Evolutionary conservation across 1,139 yeast genomes (phyloP).

Genomic region (Kurtzmaniella quercitrusa): DNA sequence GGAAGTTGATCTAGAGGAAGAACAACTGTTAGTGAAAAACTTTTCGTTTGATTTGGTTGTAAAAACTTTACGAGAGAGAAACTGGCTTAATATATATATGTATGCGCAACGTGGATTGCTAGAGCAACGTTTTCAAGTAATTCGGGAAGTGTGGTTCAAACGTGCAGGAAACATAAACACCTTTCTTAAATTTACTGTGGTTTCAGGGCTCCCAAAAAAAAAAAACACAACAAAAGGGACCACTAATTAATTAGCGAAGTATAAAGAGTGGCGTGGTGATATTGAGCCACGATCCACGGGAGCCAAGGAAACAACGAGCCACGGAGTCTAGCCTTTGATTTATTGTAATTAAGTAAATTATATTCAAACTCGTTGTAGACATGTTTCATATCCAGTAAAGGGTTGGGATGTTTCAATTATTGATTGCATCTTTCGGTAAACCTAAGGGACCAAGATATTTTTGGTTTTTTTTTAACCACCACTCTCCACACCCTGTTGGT

Average conservation of each 20-base stretch:
- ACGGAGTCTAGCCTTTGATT: background rate
- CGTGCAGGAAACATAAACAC: background rate
- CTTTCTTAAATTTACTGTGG: conserved; percentile 1
- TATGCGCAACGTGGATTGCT: conserved; percentile 1
- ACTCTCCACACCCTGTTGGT: background rate
- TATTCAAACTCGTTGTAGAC: no score
- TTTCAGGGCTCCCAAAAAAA: background rate
- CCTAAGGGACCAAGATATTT: no score
- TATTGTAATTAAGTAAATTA: no score
- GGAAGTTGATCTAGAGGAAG: background rate
- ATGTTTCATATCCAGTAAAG: no score
- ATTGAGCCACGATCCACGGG: background rate
- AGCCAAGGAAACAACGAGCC: background rate
- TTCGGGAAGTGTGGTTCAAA: background rate
- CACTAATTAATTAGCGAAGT: background rate
- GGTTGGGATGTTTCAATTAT: no score
- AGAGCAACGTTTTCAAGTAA: background rate
- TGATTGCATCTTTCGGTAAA: no score
- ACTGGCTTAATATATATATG: conserved; percentile 2
- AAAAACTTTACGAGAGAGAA: background rate
- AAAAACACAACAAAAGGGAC: background rate
- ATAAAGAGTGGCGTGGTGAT: background rate
- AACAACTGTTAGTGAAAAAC: background rate
- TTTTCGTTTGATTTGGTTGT: conserved; percentile 1
- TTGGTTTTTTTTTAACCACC: no score